Evolutionary conservation across 73 alveolate genomes (phyloP).

Genomic region (Paramecium sonneborni): DNA sequence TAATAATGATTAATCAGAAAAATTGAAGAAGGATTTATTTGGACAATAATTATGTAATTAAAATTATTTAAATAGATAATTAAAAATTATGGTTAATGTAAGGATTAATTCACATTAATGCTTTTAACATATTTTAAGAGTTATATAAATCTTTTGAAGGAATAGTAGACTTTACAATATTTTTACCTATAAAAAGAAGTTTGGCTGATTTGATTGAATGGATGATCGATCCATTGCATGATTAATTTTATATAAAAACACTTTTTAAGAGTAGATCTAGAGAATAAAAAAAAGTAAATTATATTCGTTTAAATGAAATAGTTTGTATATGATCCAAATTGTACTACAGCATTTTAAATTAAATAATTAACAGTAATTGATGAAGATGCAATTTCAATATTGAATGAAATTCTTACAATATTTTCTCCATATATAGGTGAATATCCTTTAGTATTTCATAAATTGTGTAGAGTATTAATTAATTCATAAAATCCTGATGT

Average conservation of each 20-base stretch:
- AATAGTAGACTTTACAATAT: constrained; percentile 12
- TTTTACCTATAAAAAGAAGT: background rate
- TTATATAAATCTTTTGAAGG: constrained; percentile 22
- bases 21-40: constrained; percentile 6
- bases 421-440: constrained; percentile 4
- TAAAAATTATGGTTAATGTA: constrained; percentile 51
- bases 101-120: background rate
- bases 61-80: background rate
- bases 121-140: background rate
- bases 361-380: background rate
- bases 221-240: constrained; percentile 34
- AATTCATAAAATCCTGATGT: background rate
- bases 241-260: background rate
- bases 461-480: background rate
- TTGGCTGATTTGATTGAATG: constrained; percentile 22
- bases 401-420: background rate
- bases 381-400: background rate
- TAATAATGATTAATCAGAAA: constrained; percentile 1
- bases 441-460: constrained; percentile 22
- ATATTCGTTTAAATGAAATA: background rate
- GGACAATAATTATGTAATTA: constrained; percentile 22
- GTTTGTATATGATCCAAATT: constrained; percentile 38
- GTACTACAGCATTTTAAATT: background rate
- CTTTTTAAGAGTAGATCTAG: background rate
- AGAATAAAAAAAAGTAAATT: background rate